Base-by-base conservation (phyloP, 148 eudicot species). In the Oxyria digyna region DNA sequence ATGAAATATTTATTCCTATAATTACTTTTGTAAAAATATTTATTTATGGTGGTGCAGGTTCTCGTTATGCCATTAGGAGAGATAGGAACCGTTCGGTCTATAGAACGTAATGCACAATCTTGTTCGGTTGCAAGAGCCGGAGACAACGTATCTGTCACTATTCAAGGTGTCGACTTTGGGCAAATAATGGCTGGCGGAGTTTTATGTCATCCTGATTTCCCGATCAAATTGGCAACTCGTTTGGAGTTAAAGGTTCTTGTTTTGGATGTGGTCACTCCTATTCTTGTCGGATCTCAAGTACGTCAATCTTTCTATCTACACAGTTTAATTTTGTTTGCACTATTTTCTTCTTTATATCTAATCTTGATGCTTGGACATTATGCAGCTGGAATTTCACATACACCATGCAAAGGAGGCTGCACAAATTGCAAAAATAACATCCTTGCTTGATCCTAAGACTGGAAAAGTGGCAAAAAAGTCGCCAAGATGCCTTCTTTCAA, bases 141-240 rank as follows among this genome's bases (percentile, higher is more conserved):
- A 69, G 97, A 94, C 73, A 94, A 83, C 74, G 93, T 94, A 50
- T 83, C 87, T 41, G 84, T 94, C 71, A 81, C 69, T 75, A 74
- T 94, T 69, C 92, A 86, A 73, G 97, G 93, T 31, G 79, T 87
- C 42, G 99, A 94, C 69, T 73, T 46, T 67, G 81, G 70, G 59
- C 80, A 76, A 32, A 88, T 90, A 65, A 79, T 76, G 69, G 89
- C 97, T 27, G 99, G 99, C 3, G 90, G 93, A 66, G 97, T 91
- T 55, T 70, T 94, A 52, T 94, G 99, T 67, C 99, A 94, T 76
- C 99, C 97, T 5, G 91, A 90, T 80, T 94, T 75, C 84, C 97
- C 99, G 8, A 86, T 94, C 49, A 74, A 80, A 75, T 84, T 88
- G 62, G 80, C 97, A 55, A 81, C 84, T 54, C 87, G 68, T 71